Percentiles rank a stretch among this genome's conserved stretches.
phyloP scores from a whole-genome alignment of 2,329 filamentous ascomycete genomes.

The Ceratocystis eucalypticola region DNA sequence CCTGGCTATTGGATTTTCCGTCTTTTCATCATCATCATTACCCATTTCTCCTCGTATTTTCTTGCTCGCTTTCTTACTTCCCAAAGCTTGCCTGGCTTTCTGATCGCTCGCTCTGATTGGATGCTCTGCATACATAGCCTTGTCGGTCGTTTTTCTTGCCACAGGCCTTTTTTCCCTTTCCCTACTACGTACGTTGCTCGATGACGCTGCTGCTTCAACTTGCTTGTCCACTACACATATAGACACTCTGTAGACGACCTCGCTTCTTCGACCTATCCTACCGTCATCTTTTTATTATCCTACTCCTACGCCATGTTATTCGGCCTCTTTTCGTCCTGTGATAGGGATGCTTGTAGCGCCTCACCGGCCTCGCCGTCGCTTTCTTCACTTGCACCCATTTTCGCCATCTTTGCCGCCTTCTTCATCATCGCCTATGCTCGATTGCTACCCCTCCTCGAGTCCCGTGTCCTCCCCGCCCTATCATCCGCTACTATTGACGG shows the following conservation, averaged over 20 bases:
- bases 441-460: conserved; percentile 59
- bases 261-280: background rate
- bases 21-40: background rate
- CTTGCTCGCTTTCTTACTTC: background rate
- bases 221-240: background rate
- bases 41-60: background rate
- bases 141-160: background rate
- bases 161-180: background rate
- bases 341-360: conserved; percentile 43
- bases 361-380: conserved; percentile 34
- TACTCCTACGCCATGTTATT: conserved; percentile 25
- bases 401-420: conserved; percentile 49
- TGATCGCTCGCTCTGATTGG: background rate
- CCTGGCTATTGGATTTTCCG: background rate
- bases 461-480: conserved; percentile 28
- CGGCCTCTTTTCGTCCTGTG: conserved; percentile 36
- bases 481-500: conserved; percentile 40
- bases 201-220: background rate
- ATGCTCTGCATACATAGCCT: background rate
- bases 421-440: conserved; percentile 44
- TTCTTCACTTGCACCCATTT: conserved; percentile 54
- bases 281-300: background rate
- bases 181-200: background rate
- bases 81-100: too few relatives aligned
- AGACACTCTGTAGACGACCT: too few relatives aligned